Evolutionary conservation across 2,329 filamentous ascomycete genomes (phyloP).

Genomic region (Claviceps cyperi): DNA sequence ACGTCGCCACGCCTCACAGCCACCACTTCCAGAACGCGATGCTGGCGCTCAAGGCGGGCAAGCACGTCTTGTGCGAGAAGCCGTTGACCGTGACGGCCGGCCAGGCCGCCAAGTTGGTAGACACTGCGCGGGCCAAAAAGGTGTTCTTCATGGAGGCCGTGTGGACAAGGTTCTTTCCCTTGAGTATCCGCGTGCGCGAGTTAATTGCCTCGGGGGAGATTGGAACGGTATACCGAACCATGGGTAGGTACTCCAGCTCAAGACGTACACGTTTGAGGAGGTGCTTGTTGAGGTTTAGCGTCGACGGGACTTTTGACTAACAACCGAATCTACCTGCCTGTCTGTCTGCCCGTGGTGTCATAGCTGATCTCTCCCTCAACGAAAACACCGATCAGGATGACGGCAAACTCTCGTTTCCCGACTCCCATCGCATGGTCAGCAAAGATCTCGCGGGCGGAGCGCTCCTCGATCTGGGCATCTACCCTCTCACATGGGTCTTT

Average conservation of each 20-base stretch:
- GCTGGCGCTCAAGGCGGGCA: slow-evolving; percentile 70
- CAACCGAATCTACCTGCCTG: too few relatives aligned
- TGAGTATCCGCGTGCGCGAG: slow-evolving; percentile 62
- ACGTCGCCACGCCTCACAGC: slow-evolving; percentile 80
- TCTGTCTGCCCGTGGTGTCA: background rate
- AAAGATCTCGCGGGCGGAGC: slow-evolving; percentile 69
- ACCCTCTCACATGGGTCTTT: slow-evolving; percentile 82
- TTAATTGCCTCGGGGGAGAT: slow-evolving; percentile 40
- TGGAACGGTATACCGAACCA: slow-evolving; percentile 46
- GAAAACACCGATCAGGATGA: slow-evolving; percentile 35
- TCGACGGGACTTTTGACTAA: background rate
- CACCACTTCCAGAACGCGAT: slow-evolving; percentile 88
- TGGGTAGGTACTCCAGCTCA: slow-evolving; percentile 24
- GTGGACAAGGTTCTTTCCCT: slow-evolving; percentile 79
- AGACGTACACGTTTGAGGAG: too few relatives aligned
- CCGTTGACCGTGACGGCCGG: slow-evolving; percentile 72
- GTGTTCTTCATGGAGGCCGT: slow-evolving; percentile 76
- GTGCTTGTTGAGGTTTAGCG: too few relatives aligned
- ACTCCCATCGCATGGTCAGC: slow-evolving; percentile 67
- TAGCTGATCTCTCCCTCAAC: slow-evolving; percentile 47
- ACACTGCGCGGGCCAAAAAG: slow-evolving; percentile 57
- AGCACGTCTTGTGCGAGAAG: slow-evolving; percentile 86
- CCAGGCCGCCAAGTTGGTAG: slow-evolving; percentile 58
- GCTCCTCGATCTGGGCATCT: slow-evolving; percentile 75
- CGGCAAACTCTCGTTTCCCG: slow-evolving; percentile 39